Base-by-base conservation (phyloP, 805 yeast genomes). In the Zygosaccharomyces pseudorouxii region DNA sequence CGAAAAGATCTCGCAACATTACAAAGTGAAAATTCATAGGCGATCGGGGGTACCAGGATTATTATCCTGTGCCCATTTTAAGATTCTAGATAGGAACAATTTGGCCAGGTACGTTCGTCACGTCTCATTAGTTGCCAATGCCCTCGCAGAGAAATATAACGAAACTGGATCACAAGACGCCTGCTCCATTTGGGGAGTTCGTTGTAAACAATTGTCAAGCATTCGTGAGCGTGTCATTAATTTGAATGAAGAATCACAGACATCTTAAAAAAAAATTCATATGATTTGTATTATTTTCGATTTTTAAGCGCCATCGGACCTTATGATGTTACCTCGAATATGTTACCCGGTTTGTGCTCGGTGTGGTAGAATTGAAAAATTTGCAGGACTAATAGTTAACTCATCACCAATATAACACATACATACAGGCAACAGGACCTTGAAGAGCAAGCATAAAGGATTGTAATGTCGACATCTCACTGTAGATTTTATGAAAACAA, bases 401-500 rank as follows among this genome's bases (percentile, higher is more conserved):
- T 16, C 8, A 16, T 33, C 37, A 33, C 37, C 37, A 33, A 16
- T 33, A 14, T 30, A 30, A 30, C 33, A 33, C 11, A 33, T 14
- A 33, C 37, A 7, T 33, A 33, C 19, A 33, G 37, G 9, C 6
- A 14, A n/a, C 8, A 33, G 16, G 18, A 12, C 37, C 20, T 7
- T 33, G 14, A 14, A 8, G 5, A 16, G 20, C 37, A 14, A 14
- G 19, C 19, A 8, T 25, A 1, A 25, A 25, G 38, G 27, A 25
- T 36, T 33, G 16, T 39, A 64, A 87, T 88, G 96, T 84, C 90
- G 64, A 81, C 87, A 36, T 83, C 96, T 41, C 84, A 87, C 70
- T 90, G 97, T 76, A 85, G 99, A 75, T 93, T 86, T 73, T 93
- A 93, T 70, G 99, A 92, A 73, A 93, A 90, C 81, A 92, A 90